Evolutionary conservation across 345 rosid genomes (phyloP), one percentile per base, ranked within the genome.

Genomic region (Balakata baccata): DNA sequence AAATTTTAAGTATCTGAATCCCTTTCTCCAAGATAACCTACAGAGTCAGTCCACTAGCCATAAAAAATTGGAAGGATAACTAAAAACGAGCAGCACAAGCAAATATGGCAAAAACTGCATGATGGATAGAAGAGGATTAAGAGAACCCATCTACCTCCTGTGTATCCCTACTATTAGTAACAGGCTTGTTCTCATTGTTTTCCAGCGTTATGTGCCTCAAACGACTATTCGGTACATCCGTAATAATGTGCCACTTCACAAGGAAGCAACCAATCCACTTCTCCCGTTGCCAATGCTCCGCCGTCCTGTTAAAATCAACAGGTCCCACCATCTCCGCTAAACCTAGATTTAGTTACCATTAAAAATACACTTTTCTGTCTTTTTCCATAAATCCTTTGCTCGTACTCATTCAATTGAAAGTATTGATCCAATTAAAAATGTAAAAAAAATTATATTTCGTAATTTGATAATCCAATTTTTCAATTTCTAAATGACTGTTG

Each of bases 201-300:
- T 74, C 89, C 20, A 90, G 92, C 0, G 82, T 86, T 52, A 92
- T 81, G 69, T 92, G 97, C 83, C 89, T 86, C 81, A 92, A 58
- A 3, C 70, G 84, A 76, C 82, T 80, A 79, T 90, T 92, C 17
- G 93, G 92, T 50, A 92, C 79, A 66, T 92, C 95, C 89, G 88
- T 90, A 74, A 90, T 71, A 70, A 92, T 84, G 74, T 87, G 97
- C 95, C 93, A 92, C 77, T 90, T 92, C 69, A 88, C 82, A 68
- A 92, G 85, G 78, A 92, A 90, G 73, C 90, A 90, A 72, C 92
- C 97, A 69, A 79, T 76, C 93, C 95, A 90, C 81, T 90, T 92
- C 77, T 92, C 90, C 74, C 90, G 95, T 70, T 92, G 95, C 95
- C 93, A 92, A 59, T 88, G 86, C 29, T 86, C 95, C 70, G 90